A percentile compares a stretch with the other conserved stretches of the same genome.
Conservation (phyloP, 306 rosid species). For the Acacia crassicarpa region DNA sequence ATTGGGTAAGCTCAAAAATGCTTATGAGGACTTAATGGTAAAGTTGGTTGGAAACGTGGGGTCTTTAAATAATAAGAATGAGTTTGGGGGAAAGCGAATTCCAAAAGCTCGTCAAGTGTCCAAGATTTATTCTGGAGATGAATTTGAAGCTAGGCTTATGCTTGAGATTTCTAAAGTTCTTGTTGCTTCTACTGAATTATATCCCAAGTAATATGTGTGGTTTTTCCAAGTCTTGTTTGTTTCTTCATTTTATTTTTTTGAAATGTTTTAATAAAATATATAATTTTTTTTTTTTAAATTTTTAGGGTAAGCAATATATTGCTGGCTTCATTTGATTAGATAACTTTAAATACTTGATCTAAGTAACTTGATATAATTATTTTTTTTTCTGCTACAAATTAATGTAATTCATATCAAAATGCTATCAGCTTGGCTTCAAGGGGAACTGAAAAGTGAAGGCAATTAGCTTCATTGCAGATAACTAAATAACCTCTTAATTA, state of each 20-base stretch:
- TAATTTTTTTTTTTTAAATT: no score
- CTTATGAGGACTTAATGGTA: slow-evolving; percentile 36
- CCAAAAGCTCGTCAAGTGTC: slow-evolving; percentile 27
- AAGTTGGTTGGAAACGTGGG: slow-evolving; percentile 34
- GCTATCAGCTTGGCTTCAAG: no score
- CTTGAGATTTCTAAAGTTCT: slow-evolving; percentile 63
- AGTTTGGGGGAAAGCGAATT: slow-evolving; percentile 34
- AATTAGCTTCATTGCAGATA: no score
- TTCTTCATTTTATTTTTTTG: not conserved
- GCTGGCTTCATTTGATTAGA: no score
- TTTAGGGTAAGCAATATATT: not conserved
- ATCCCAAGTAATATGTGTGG: slow-evolving; percentile 14
- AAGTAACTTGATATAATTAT: no score
- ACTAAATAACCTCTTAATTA: no score
- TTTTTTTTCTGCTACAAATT: no score
- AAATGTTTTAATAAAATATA: no score
- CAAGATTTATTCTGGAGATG: slow-evolving; percentile 23
- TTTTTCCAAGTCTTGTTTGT: not conserved
- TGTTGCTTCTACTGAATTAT: slow-evolving; percentile 44
- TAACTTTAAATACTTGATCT: no score
- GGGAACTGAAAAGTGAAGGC: no score
- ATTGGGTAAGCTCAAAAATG: slow-evolving; percentile 20
- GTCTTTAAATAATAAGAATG: slow-evolving; percentile 9
- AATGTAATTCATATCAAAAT: not conserved
- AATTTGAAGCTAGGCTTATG: slow-evolving; percentile 51